phyloP scores from a whole-genome alignment of 805 yeast species.

The Starmerella khaoyaiensis region DNA sequence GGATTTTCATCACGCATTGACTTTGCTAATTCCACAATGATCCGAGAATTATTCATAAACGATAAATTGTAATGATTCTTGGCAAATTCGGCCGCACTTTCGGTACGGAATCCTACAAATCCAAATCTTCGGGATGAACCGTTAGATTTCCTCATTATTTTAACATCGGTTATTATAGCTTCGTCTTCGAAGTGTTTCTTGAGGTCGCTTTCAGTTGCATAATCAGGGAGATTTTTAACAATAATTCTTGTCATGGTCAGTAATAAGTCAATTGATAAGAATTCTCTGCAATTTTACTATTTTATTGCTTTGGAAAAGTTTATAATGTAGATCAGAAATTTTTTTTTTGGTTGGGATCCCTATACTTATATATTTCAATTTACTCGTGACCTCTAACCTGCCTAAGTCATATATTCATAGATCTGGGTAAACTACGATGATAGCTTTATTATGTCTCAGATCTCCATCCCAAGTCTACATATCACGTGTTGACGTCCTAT shows the following conservation, averaged over 20 bases:
- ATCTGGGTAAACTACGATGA: no score
- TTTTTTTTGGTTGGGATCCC: no score
- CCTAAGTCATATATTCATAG: no score
- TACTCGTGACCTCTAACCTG: no score
- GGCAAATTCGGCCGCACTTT: slow-evolving; percentile 63
- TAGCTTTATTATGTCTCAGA: no score
- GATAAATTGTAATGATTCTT: slow-evolving; percentile 62
- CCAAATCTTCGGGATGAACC: slow-evolving; percentile 92
- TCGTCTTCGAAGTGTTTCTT: slow-evolving; percentile 45
- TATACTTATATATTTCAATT: no score
- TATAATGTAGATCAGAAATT: no score
- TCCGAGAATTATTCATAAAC: slow-evolving; percentile 68
- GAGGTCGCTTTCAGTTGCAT: slow-evolving; percentile 60
- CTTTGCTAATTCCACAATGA: slow-evolving; percentile 73
- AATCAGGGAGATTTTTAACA: slow-evolving; percentile 77
- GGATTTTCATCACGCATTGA: slow-evolving; percentile 77
- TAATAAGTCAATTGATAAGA: no score
- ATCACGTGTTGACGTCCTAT: no score
- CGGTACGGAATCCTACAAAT: slow-evolving; percentile 72
- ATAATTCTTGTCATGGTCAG: slow-evolving; percentile 77
- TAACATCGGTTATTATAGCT: slow-evolving; percentile 76
- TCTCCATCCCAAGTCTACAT: no score
- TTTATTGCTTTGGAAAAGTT: no score
- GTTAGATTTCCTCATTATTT: slow-evolving; percentile 60
- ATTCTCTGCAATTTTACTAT: no score